Conservation (phyloP, 192 early-diverging fungal genomes). For the Endogone sp. region DNA sequence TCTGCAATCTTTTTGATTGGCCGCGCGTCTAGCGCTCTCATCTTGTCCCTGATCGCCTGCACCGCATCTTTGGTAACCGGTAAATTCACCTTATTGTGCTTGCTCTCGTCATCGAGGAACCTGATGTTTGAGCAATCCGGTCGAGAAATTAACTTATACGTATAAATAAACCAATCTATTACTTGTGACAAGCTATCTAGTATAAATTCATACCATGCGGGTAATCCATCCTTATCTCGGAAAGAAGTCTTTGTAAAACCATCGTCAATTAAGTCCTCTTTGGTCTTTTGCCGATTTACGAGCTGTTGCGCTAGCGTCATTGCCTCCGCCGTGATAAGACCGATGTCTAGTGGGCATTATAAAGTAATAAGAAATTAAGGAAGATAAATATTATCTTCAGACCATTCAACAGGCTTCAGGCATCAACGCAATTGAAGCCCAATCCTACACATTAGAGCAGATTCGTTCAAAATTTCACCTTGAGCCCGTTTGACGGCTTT, state of each 20-base stretch:
- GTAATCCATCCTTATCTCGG: slow-evolving; percentile 82
- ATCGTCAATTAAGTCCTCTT: slow-evolving; percentile 83
- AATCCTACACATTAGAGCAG: neutral
- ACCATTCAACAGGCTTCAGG: neutral
- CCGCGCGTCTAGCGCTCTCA: slow-evolving; percentile 89
- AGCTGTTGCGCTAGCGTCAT: slow-evolving; percentile 87
- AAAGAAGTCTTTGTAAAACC: slow-evolving; percentile 88
- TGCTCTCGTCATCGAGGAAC: slow-evolving; percentile 89
- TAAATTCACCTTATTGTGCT: slow-evolving; percentile 83
- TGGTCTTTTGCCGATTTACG: slow-evolving; percentile 71
- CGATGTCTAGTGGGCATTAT: slow-evolving; percentile 25
- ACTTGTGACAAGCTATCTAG: no score
- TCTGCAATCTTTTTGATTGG: slow-evolving; percentile 99
- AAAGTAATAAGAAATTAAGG: neutral
- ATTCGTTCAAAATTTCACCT: slow-evolving; percentile 22
- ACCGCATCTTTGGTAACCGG: slow-evolving; percentile 99
- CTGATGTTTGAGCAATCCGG: slow-evolving; percentile 23
- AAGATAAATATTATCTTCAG: no score
- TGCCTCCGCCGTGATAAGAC: slow-evolving; percentile 86
- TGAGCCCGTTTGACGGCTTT: slow-evolving; percentile 42
- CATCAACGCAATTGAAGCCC: neutral
- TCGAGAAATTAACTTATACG: no score
- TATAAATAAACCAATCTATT: no score
- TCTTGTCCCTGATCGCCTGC: slow-evolving; percentile 72
- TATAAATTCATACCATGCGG: slow-evolving; percentile 71